Base-by-base conservation (phyloP, 2,329 filamentous ascomycete species). In the Chrysoporthe deuterocubensis region DNA sequence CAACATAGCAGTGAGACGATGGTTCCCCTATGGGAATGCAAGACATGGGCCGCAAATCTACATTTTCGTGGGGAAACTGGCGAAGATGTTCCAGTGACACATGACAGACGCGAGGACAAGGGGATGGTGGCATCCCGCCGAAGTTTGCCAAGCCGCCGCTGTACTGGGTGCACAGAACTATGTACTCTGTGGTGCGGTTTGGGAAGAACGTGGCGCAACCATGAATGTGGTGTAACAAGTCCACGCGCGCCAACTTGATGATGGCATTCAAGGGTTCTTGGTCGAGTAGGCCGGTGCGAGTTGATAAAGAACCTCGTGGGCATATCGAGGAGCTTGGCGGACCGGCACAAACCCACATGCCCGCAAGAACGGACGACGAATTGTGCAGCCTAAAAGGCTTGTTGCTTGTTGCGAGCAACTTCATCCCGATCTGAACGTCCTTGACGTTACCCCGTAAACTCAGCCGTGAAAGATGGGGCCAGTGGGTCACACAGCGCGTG, bases 101-200 rank as follows among this genome's bases (percentile, higher is more conserved):
- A 54, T 54, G 50, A 54, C 50, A 54, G 50, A 54, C 50, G 50
- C 50, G 50, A 54, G 50, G 50, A 54, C 26, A 13, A 54, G 1
- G 21, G 50, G 26, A 16, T 32, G 21, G 50, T 54, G 26, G 26
- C 11, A 13, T 34, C 50, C 50, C 50, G 21, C 32, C 21, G 50
- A 54, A 26, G 50, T 54, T 34, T 54, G 48, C 48, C 6, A 52
- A 9, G 26, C 48, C 21, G n/a, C 18, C 21, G 37, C 37, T 9
- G 37, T 40, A 7, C 26, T 26, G 26, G 26, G 26, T 26, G 26
- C 37, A 40, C 37, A 40, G 37, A 6, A 40, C 37, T 40, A 5
- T 9, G 37, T 40, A 40, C 37, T 40, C 37, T 9, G 37, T 40
- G 37, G 37, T 40, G 37, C 37, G 37, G 37, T 40, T 40, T 16